Evolutionary conservation across 2,329 filamentous ascomycete genomes (phyloP), one percentile per base, ranked within the genome.

Genomic region (Colletotrichum sp.): DNA sequence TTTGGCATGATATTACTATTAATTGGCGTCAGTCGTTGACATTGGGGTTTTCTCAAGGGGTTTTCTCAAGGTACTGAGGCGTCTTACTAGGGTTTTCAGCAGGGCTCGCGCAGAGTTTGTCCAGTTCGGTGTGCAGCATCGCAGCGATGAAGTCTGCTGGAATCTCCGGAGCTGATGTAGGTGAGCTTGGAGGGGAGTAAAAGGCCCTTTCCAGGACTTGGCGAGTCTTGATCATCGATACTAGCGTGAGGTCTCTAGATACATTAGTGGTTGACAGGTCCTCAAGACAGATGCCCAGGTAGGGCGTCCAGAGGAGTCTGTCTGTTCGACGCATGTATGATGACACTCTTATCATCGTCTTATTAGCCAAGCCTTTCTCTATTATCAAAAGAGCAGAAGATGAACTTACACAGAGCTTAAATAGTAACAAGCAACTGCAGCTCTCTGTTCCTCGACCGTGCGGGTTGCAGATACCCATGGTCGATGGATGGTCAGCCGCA

Each of bases 101-200:
- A 30, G 28, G 28, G 28, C 28, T 30, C 28, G 8, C 28, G 28
- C 28, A 30, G 28, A 30, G 28, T 30, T 30, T 30, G 28, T 30
- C 8, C 28, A 30, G 28, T 30, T 30, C 28, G 28, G 28, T 30
- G 28, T 30, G 8, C 28, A 30, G 28, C 28, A 30, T 10, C 28
- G 9, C 8, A 30, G 43, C 43, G n/a, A 48, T 6, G n/a, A 48
- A 48, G 3, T 21, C 6, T 4, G 5, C 1, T n/a, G 43, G 43
- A 2, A 2, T 4, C 2, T 48, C 18, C 9, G 43, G 3, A 12
- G n/a, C 10, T 12, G 18, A 21, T 0, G 18, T 13, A 1, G 7
- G 2, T 48, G 43, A n/a, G n/a, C 4, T 48, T 48, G 43, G 43
- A 12, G 43, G 43, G n/a, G 43, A 48, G n/a, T 48, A 48, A 4